These are phyloP conservation scores for Fusarium succisae DNA, from an alignment of 2,329 filamentous ascomycete species.

Conservation along the genomic window DNA sequence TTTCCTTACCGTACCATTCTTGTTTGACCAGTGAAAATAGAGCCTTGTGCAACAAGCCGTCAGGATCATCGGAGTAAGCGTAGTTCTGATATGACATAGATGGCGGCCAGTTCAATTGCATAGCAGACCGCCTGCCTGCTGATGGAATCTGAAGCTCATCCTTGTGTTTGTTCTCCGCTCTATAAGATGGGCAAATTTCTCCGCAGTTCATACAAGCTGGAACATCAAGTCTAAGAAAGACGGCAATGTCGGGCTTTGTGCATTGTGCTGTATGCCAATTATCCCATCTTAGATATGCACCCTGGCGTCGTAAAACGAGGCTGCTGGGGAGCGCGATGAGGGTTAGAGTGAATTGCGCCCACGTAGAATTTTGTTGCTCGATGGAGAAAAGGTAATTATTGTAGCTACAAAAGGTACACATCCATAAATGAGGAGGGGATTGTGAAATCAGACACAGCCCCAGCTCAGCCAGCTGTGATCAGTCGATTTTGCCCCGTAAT, in stretches of 20 bases:
- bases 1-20: accelerated
- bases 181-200: background rate
- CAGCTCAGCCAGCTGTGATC: background rate
- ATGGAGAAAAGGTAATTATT: background rate
- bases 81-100: background rate
- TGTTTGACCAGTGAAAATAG: background rate
- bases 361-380: accelerated
- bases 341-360: accelerated
- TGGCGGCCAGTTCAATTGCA: background rate
- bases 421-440: background rate
- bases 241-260: background rate
- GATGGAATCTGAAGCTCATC: background rate
- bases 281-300: background rate
- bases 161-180: background rate
- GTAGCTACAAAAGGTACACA: background rate
- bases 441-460: background rate
- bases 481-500: accelerated
- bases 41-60: background rate
- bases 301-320: too few species aligned
- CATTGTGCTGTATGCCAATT: background rate
- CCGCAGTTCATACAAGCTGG: background rate
- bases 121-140: background rate
- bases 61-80: background rate
- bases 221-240: background rate
- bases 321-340: accelerated